phyloP scores from a whole-genome alignment of 2,329 filamentous ascomycete species.

The Penicillium hesseltinei region DNA sequence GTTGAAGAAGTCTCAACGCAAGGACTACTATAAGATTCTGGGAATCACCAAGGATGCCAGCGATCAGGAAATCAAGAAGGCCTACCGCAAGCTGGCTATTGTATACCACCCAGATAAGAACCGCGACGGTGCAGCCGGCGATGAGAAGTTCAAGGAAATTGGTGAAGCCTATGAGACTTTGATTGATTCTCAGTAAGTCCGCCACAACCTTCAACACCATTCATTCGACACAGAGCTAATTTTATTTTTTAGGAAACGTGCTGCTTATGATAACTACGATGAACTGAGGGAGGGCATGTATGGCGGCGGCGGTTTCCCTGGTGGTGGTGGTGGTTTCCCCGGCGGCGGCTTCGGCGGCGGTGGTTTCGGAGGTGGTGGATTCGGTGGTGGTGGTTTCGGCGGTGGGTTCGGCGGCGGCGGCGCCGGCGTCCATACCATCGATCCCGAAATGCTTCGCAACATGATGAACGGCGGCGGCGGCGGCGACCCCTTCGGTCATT shows the following conservation, averaged over 20 bases:
- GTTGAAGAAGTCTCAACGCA: conserved; percentile 94
- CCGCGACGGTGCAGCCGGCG: conserved; percentile 70
- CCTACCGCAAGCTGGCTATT: conserved; percentile 92
- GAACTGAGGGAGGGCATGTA: conserved; percentile 84
- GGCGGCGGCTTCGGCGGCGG: conserved; percentile 40
- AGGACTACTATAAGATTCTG: conserved; percentile 99
- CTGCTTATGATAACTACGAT: conserved; percentile 86
- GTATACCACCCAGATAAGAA: conserved; percentile 98
- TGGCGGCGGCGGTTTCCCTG: conserved; percentile 52
- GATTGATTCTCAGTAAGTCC: conserved; percentile 82
- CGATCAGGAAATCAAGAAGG: conserved; percentile 88
- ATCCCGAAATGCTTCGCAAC: conserved; percentile 75
- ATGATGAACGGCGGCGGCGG: conserved; percentile 71
- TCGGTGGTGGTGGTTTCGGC: conserved; percentile 56
- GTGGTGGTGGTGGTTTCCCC: conserved; percentile 55
- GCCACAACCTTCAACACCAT: not conserved
- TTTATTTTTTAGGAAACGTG: conserved; percentile 65
- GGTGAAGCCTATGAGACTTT: conserved; percentile 95
- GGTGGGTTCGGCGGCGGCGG: conserved; percentile 46
- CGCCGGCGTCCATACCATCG: conserved; percentile 48
- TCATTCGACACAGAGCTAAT: conserved; percentile 10
- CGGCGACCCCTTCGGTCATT: conserved; percentile 41
- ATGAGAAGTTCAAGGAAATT: conserved; percentile 96
- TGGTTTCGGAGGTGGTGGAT: conserved; percentile 49
- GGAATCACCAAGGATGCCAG: conserved; percentile 80